Conservation (phyloP, 106 monocot species). For the Dendrobium chrysotoxum region DNA sequence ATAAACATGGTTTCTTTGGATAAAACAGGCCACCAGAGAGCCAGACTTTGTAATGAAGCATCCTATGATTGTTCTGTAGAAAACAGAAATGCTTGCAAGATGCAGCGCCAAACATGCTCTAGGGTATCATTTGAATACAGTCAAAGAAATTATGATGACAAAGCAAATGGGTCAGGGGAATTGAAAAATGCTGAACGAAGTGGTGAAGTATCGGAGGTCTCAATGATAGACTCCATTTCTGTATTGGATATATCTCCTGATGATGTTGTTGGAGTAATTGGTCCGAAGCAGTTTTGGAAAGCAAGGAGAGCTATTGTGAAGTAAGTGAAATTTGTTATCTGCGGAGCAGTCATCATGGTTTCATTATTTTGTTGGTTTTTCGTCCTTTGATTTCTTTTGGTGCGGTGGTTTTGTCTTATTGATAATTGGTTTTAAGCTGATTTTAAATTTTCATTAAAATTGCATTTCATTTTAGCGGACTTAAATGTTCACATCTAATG, state of each 20-base stretch:
- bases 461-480: not conserved
- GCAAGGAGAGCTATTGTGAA: slow-evolving; percentile 83
- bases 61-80: slow-evolving; percentile 4
- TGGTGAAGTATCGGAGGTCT: slow-evolving; percentile 44
- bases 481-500: not conserved
- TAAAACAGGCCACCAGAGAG: not conserved
- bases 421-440: not conserved
- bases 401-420: not conserved
- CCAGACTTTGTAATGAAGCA: not conserved
- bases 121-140: slow-evolving; percentile 11
- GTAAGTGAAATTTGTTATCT: slow-evolving; percentile 37
- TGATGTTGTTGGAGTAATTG: slow-evolving; percentile 78
- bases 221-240: slow-evolving; percentile 46
- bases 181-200: slow-evolving; percentile 21
- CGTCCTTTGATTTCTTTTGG: not conserved
- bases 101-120: slow-evolving; percentile 4
- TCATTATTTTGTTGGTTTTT: not conserved
- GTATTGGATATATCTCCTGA: slow-evolving; percentile 64
- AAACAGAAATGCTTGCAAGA: slow-evolving; percentile 5
- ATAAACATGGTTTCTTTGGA: slow-evolving; percentile 3
- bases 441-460: not conserved
- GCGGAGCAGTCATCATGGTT: not conserved
- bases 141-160: slow-evolving; percentile 11
- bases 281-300: slow-evolving; percentile 93
- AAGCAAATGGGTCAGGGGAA: slow-evolving; percentile 10